phyloP scores from a whole-genome alignment of 805 yeast genomes.

The Spathaspora girioi region DNA sequence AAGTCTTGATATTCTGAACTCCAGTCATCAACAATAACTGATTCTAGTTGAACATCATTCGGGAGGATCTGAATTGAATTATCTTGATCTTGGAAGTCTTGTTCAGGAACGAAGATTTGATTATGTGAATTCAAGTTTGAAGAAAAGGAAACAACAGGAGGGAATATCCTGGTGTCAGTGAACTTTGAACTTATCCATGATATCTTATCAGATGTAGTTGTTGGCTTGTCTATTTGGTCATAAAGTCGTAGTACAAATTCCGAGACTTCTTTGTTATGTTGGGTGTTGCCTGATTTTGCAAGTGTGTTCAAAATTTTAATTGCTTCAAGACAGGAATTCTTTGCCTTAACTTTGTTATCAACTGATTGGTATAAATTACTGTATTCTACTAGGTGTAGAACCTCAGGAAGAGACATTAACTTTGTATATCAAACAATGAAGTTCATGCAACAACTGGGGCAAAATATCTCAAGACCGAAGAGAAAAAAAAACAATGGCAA shows the following conservation, averaged over 20 bases:
- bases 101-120: slow-evolving; percentile 2
- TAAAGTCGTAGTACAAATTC: slow-evolving; percentile 18
- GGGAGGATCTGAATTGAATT: slow-evolving; percentile 12
- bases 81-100: slow-evolving; percentile 4
- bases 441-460: background rate
- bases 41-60: slow-evolving; percentile 6
- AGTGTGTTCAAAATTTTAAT: slow-evolving; percentile 21
- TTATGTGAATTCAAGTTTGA: slow-evolving; percentile 7
- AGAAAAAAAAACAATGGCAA: background rate
- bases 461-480: background rate
- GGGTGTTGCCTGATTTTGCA: slow-evolving; percentile 8
- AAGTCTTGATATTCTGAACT: slow-evolving; percentile 33
- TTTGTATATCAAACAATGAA: background rate
- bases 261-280: slow-evolving; percentile 13
- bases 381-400: slow-evolving; percentile 11
- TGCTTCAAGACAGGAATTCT: slow-evolving; percentile 16
- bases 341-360: slow-evolving; percentile 13
- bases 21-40: slow-evolving; percentile 29
- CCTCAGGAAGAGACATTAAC: background rate
- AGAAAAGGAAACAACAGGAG: slow-evolving; percentile 18
- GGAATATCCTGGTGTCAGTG: slow-evolving; percentile 9
- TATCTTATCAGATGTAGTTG: slow-evolving; percentile 14
- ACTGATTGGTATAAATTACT: slow-evolving; percentile 12
- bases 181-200: slow-evolving; percentile 26
- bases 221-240: slow-evolving; percentile 9